These are phyloP conservation scores for Ettlia oleoabundans DNA, from an alignment of 139 green algal species.

Conservation along the genomic window DNA sequence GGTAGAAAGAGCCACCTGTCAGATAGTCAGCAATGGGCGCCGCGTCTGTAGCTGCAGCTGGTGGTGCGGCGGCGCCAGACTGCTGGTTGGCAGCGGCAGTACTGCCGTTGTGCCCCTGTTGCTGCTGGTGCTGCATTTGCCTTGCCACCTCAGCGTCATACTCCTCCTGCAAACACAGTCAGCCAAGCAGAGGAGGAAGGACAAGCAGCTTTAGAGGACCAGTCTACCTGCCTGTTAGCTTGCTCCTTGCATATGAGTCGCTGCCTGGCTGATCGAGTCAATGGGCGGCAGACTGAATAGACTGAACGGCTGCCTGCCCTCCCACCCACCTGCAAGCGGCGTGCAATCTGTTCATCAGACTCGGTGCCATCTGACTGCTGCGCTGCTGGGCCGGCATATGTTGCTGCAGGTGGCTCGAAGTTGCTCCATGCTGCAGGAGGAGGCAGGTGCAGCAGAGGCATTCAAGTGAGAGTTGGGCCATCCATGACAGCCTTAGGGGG, in stretches of 20 bases:
- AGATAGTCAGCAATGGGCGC: slow-evolving; percentile 5
- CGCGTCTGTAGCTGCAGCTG: background rate
- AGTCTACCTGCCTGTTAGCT: too few species aligned
- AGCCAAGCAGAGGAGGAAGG: too few species aligned
- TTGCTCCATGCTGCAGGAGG: background rate
- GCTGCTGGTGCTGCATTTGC: slow-evolving; percentile 17
- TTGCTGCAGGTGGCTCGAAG: background rate
- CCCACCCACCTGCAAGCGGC: too few species aligned
- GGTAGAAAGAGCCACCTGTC: slow-evolving; percentile 11
- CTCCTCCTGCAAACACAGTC: slow-evolving; percentile 6
- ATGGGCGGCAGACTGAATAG: too few species aligned
- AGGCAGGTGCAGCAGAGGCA: background rate
- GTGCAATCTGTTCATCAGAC: slow-evolving; percentile 13
- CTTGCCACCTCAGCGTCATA: slow-evolving; percentile 25
- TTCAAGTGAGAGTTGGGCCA: too few species aligned
- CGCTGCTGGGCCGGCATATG: background rate
- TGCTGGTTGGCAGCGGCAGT: background rate
- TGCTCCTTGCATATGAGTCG: too few species aligned
- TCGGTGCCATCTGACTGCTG: background rate
- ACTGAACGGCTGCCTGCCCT: too few species aligned
- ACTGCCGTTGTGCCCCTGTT: background rate
- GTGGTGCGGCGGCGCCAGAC: background rate
- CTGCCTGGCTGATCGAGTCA: too few species aligned
- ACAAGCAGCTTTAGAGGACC: too few species aligned
- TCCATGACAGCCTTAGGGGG: too few species aligned